A percentile compares a stretch with the other conserved stretches of the same genome.
Evolutionary conservation across 495 filamentous ascomycete species (phyloP).

Genomic region (Sabuloglossum arenarium): DNA sequence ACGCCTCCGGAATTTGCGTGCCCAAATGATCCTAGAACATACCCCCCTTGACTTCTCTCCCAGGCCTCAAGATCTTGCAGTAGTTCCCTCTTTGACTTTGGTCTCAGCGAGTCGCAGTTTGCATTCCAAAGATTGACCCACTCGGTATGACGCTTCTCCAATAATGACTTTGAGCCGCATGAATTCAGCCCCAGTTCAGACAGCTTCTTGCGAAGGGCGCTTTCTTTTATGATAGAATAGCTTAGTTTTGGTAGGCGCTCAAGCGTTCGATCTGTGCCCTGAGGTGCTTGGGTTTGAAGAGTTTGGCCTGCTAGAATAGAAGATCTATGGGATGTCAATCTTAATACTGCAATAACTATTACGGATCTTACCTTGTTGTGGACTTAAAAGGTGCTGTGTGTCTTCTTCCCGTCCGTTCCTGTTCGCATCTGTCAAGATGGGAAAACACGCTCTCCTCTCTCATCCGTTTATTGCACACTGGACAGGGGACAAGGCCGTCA

Average conservation of each 20-base stretch:
- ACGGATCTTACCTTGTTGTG: neutral
- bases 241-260: conserved; percentile 55
- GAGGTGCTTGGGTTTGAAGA: neutral
- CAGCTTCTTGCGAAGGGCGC: conserved; percentile 55
- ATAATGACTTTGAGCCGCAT: conserved; percentile 36
- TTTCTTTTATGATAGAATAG: conserved; percentile 65
- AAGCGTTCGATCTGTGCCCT: conserved; percentile 16
- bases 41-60: conserved; percentile 54
- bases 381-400: neutral
- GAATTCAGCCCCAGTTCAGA: conserved; percentile 62
- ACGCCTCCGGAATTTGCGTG: conserved; percentile 13
- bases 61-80: conserved; percentile 60
- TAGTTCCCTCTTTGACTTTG: conserved; percentile 47
- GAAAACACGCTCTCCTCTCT: conserved; percentile 48
- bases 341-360: neutral
- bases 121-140: conserved; percentile 95
- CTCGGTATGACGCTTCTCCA: conserved; percentile 70
- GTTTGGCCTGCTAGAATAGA: neutral
- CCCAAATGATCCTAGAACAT: conserved; percentile 18
- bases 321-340: neutral
- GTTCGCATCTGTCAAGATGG: conserved; percentile 50
- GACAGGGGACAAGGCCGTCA: conserved; percentile 63
- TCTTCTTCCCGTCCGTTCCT: neutral
- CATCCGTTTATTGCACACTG: conserved; percentile 58
- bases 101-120: conserved; percentile 65